Evolutionary conservation across 1,284 basidiomycete species (phyloP).

Genomic region (Fistulinella staudtii): DNA sequence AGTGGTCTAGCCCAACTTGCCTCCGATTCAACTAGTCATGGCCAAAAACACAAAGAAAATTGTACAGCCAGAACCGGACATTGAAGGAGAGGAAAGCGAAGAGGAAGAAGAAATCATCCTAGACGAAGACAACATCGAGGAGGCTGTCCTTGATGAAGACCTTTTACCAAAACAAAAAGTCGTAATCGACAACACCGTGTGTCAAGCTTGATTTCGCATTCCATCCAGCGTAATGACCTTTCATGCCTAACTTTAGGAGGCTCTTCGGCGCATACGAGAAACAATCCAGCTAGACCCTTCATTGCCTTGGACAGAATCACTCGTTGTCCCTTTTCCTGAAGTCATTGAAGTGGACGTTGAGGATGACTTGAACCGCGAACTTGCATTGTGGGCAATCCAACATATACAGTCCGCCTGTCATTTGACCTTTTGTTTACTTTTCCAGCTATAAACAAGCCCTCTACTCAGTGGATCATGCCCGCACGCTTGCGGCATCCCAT

Average conservation of each 20-base stretch:
- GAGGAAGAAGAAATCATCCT: constrained; percentile 55
- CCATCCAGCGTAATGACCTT: background rate
- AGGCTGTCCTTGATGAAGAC: constrained; percentile 66
- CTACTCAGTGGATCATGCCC: constrained; percentile 74
- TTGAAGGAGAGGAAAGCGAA: constrained; percentile 38
- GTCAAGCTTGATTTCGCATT: constrained; percentile 22
- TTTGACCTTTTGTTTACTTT: constrained; percentile 2
- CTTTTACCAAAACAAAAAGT: constrained; percentile 76
- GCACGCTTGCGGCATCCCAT: constrained; percentile 68
- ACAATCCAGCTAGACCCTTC: constrained; percentile 73
- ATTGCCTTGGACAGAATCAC: constrained; percentile 83
- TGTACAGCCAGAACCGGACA: constrained; percentile 13
- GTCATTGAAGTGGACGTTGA: constrained; percentile 76
- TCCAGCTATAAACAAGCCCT: constrained; percentile 93
- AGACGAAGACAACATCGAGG: constrained; percentile 74
- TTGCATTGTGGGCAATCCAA: constrained; percentile 73
- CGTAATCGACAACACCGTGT: constrained; percentile 76
- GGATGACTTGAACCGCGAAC: constrained; percentile 90
- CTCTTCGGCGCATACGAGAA: constrained; percentile 77
- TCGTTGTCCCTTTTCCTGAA: constrained; percentile 71
- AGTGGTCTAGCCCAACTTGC: background rate
- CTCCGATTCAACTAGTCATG: constrained; percentile 13
- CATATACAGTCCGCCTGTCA: background rate
- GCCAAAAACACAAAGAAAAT: constrained; percentile 7
- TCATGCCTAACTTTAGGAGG: constrained; percentile 47